Conservation (phyloP, 1,284 basidiomycete genomes). For the Fomes fomentarius region DNA sequence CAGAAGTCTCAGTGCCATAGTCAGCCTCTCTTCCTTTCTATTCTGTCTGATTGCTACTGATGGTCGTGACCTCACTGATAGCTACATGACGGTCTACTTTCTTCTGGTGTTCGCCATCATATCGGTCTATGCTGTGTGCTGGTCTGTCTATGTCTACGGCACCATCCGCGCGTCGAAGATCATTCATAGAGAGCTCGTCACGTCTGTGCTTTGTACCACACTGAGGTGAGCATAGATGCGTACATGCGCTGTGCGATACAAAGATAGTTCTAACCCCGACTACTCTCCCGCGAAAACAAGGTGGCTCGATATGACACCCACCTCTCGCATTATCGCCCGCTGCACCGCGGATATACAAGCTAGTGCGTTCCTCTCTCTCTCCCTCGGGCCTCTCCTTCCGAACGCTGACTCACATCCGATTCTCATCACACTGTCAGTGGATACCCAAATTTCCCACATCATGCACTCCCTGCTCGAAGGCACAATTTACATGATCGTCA, state of each 20-base stretch:
- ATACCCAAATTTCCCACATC: slow-evolving; percentile 36
- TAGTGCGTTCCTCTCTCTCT: slow-evolving; percentile 27
- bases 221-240: slow-evolving; percentile 40
- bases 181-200: slow-evolving; percentile 59
- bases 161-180: slow-evolving; percentile 52
- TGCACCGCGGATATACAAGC: slow-evolving; percentile 61
- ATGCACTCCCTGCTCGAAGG: slow-evolving; percentile 27
- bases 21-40: slow-evolving; percentile 19
- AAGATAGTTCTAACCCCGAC: no score
- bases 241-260: slow-evolving; percentile 2
- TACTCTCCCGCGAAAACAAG: slow-evolving; percentile 19
- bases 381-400: no score
- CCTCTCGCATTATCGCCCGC: slow-evolving; percentile 57
- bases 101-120: slow-evolving; percentile 36
- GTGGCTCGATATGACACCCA: slow-evolving; percentile 60
- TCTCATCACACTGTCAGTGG: slow-evolving; percentile 29
- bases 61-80: slow-evolving; percentile 5
- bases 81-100: slow-evolving; percentile 47
- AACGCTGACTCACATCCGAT: no score
- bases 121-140: slow-evolving; percentile 28
- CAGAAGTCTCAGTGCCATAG: slow-evolving; percentile 34
- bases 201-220: slow-evolving; percentile 62
- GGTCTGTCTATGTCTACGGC: slow-evolving; percentile 41
- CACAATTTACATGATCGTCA: slow-evolving; percentile 37
- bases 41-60: neutral